A percentile compares a stretch with the other conserved stretches of the same genome.
These are phyloP conservation scores for Harrya chromipes DNA, from an alignment of 768 basidiomycete species.

Conservation along the genomic window DNA sequence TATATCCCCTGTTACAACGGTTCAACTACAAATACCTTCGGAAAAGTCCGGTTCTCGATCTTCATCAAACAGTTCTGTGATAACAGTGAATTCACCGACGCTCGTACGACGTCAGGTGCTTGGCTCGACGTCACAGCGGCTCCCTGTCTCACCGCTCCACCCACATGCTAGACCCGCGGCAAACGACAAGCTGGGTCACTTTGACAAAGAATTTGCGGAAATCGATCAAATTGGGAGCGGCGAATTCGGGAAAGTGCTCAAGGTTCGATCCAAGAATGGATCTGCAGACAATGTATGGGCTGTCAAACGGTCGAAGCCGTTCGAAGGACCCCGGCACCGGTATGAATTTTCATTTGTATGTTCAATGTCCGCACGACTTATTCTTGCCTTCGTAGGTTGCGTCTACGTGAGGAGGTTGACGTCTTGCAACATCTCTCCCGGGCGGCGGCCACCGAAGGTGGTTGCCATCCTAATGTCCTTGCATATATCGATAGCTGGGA, in stretches of 20 bases:
- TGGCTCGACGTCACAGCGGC: constrained; percentile 22
- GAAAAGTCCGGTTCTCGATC: constrained; percentile 56
- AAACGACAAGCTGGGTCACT: constrained; percentile 59
- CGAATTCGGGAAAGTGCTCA: constrained; percentile 91
- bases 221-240: constrained; percentile 84
- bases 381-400: constrained; percentile 47
- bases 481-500: constrained; percentile 96
- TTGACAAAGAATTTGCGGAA: constrained; percentile 78
- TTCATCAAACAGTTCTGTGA: constrained; percentile 50
- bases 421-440: constrained; percentile 73
- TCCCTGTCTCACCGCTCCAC: constrained; percentile 21
- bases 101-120: constrained; percentile 35
- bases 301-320: constrained; percentile 91
- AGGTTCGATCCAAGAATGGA: constrained; percentile 66
- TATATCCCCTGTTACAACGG: constrained; percentile 45
- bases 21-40: constrained; percentile 34
- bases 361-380: constrained; percentile 16
- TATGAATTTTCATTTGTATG: constrained; percentile 36
- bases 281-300: constrained; percentile 62
- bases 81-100: constrained; percentile 47
- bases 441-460: constrained; percentile 25
- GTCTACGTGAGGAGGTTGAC: constrained; percentile 92
- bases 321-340: constrained; percentile 90
- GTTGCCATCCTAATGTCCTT: constrained; percentile 75
- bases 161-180: constrained; percentile 30